phyloP scores from a whole-genome alignment of 2,329 filamentous ascomycete genomes.

The Seiridium unicorne region DNA sequence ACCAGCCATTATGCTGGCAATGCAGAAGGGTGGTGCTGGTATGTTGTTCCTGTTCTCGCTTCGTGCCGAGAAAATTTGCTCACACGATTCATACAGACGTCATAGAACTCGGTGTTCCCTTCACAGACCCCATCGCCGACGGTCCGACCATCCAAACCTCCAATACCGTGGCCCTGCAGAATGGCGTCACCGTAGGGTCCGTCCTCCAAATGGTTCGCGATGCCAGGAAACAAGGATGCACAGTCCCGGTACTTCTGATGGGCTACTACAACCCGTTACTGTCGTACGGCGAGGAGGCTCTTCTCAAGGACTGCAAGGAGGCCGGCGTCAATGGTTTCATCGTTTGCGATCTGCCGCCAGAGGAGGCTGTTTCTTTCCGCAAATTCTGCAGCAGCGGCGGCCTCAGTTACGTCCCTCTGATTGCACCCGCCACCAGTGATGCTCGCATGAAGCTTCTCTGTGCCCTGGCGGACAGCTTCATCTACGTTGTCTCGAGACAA shows the following conservation, averaged over 20 bases:
- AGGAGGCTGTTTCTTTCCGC: slow-evolving; percentile 92
- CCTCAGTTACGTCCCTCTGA: slow-evolving; percentile 94
- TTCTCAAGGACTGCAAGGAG: slow-evolving; percentile 79
- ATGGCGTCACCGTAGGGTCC: slow-evolving; percentile 80
- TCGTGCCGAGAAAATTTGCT: neutral
- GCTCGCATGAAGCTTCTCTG: slow-evolving; percentile 93
- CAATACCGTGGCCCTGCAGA: slow-evolving; percentile 85
- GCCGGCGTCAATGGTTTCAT: slow-evolving; percentile 95
- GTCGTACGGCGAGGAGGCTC: slow-evolving; percentile 87
- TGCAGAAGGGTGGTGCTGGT: slow-evolving; percentile 93
- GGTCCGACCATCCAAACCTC: slow-evolving; percentile 95
- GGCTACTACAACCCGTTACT: slow-evolving; percentile 98
- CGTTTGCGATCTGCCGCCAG: slow-evolving; percentile 90
- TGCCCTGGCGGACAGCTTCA: slow-evolving; percentile 96
- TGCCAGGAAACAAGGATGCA: slow-evolving; percentile 74
- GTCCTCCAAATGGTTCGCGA: slow-evolving; percentile 82
- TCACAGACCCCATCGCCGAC: slow-evolving; percentile 97
- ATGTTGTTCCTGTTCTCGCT: slow-evolving; percentile 27
- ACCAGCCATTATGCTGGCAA: slow-evolving; percentile 77
- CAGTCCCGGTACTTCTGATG: slow-evolving; percentile 87
- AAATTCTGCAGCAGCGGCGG: slow-evolving; percentile 76
- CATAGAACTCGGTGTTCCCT: slow-evolving; percentile 93
- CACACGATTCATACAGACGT: slow-evolving; percentile 58
- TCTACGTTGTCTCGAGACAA: slow-evolving; percentile 97
- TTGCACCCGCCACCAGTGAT: slow-evolving; percentile 90